A percentile compares a stretch with the other conserved stretches of the same genome.
Evolutionary conservation across 177 flowering plant genomes (phyloP).

Genomic region (Tripterygium wilfordii): DNA sequence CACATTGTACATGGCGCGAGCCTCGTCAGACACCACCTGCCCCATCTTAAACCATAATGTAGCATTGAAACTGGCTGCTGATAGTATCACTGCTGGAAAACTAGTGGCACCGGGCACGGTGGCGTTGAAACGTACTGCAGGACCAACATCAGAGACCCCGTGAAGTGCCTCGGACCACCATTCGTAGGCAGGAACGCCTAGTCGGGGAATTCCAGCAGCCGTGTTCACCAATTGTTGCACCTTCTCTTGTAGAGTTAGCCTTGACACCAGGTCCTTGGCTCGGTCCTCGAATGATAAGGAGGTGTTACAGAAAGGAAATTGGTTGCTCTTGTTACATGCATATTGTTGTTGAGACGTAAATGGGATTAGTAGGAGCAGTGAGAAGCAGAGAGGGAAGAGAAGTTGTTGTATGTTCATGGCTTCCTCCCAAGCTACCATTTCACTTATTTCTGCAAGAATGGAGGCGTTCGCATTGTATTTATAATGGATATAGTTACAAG

Average conservation of each 20-base stretch:
- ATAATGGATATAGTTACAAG: too few relatives aligned
- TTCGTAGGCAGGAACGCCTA: conserved; percentile 52
- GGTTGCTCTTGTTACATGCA: conserved; percentile 27
- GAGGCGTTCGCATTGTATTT: too few relatives aligned
- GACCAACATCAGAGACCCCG: conserved; percentile 55
- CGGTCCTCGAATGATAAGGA: conserved; percentile 30
- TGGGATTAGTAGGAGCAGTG: conserved; percentile 9
- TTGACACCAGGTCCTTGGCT: conserved; percentile 48
- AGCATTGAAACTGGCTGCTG: conserved; percentile 51
- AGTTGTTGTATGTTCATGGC: conserved; percentile 10
- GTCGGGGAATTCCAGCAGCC: conserved; percentile 41
- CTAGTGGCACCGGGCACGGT: conserved; percentile 69
- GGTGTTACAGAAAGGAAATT: conserved; percentile 41
- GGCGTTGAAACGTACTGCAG: conserved; percentile 31
- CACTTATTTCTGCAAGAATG: too few relatives aligned
- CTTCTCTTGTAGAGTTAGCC: conserved; percentile 53
- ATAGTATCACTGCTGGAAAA: conserved; percentile 54
- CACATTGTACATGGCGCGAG: conserved; percentile 81
- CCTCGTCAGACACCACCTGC: conserved; percentile 70
- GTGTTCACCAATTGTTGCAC: conserved; percentile 43
- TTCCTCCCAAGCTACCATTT: too few relatives aligned
- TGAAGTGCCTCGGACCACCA: conserved; percentile 91
- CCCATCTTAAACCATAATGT: conserved; percentile 55
- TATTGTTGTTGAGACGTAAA: conserved; percentile 13
- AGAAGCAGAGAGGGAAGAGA: conserved; percentile 5